These are phyloP conservation scores for Steccherinum ochraceum DNA, from an alignment of 768 basidiomycete species.

Conservation along the genomic window DNA sequence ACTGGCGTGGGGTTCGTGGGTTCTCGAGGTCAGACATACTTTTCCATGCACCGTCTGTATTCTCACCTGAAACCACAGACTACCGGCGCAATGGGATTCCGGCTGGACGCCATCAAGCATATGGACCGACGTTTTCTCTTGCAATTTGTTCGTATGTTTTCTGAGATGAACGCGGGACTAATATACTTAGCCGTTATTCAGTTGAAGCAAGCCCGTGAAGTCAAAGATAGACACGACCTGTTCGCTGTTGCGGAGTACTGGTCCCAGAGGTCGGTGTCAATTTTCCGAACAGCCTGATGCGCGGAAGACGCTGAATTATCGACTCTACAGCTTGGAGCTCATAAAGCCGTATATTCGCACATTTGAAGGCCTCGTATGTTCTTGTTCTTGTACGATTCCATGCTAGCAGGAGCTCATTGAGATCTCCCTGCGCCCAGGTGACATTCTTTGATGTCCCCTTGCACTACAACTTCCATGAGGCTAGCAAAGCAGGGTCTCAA, in stretches of 20 bases:
- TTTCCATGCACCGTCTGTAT: background rate
- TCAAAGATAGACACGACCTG: constrained; percentile 38
- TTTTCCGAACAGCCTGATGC: no score
- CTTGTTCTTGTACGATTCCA: background rate
- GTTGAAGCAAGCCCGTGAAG: constrained; percentile 47
- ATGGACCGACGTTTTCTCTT: constrained; percentile 67
- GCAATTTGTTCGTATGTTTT: constrained; percentile 51
- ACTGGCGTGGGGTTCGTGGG: constrained; percentile 72
- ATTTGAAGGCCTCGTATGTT: constrained; percentile 58
- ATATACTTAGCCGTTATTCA: constrained; percentile 18
- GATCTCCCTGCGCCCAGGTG: constrained; percentile 38
- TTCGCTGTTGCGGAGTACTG: constrained; percentile 82
- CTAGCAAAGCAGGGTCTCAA: constrained; percentile 56
- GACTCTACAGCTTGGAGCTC: constrained; percentile 32
- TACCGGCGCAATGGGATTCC: constrained; percentile 67
- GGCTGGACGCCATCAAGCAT: constrained; percentile 91
- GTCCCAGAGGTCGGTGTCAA: constrained; percentile 53
- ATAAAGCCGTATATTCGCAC: constrained; percentile 54
- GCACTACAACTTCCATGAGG: constrained; percentile 76
- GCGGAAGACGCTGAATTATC: no score
- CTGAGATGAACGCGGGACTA: no score
- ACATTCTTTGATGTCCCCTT: constrained; percentile 91
- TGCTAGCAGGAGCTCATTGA: background rate
- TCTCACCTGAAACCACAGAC: constrained; percentile 34
- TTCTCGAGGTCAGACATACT: constrained; percentile 41